Evolutionary conservation across 352 stramenopile genomes (phyloP).

Genomic region (Globisporangium nagaii): DNA sequence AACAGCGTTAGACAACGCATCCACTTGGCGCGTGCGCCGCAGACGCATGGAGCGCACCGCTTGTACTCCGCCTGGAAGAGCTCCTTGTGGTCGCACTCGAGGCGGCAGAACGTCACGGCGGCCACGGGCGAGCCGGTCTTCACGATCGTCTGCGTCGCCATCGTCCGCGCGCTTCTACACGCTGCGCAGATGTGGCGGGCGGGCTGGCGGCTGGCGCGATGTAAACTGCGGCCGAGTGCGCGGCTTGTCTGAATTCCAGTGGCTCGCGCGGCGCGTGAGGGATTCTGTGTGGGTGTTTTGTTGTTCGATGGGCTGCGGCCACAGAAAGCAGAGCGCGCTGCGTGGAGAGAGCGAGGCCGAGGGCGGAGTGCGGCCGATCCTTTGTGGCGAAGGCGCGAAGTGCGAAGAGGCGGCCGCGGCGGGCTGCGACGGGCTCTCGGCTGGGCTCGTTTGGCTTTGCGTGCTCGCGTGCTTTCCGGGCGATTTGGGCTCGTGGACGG

Average conservation of each 20-base stretch:
- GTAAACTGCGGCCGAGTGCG: no score
- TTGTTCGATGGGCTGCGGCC: slow-evolving; percentile 2
- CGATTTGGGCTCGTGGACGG: neutral
- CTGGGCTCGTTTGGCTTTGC: neutral
- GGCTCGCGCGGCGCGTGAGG: neutral
- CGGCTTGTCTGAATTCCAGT: neutral
- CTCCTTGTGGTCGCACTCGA: slow-evolving; percentile 57
- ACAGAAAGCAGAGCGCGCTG: neutral
- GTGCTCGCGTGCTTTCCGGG: neutral
- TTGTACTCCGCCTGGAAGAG: slow-evolving; percentile 71
- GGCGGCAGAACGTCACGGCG: slow-evolving; percentile 37
- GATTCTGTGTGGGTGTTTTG: neutral
- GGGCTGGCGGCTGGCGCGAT: no score
- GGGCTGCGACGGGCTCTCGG: no score
- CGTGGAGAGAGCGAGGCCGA: no score
- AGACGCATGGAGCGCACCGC: slow-evolving; percentile 17
- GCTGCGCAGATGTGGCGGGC: no score
- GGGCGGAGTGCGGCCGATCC: no score
- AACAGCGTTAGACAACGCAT: no score
- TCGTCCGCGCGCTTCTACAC: no score
- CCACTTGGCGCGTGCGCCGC: no score
- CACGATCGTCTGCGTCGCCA: neutral
- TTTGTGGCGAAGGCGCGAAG: neutral
- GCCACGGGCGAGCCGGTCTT: slow-evolving; percentile 16
- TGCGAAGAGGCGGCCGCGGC: neutral